phyloP scores from a whole-genome alignment of 768 basidiomycete species.

The Gelatoporia subvermispora region DNA sequence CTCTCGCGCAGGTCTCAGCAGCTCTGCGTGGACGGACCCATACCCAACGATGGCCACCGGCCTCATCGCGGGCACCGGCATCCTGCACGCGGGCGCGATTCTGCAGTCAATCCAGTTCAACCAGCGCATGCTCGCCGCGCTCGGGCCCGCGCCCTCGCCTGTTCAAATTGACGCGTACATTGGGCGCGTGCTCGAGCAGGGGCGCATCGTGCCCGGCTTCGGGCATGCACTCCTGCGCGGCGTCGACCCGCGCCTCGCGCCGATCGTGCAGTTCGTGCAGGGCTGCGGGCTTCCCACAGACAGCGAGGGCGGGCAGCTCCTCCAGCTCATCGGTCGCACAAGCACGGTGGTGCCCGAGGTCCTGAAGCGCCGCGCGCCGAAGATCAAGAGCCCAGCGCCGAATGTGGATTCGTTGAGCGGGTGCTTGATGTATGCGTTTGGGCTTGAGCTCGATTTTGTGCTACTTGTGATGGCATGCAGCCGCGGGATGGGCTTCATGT shows the following conservation, averaged over 20 bases:
- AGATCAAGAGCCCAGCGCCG: conserved; percentile 3
- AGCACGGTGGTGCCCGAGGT: conserved; percentile 3
- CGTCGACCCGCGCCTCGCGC: conserved; percentile 4
- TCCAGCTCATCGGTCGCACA: background rate
- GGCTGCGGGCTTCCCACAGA: background rate
- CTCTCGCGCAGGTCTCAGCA: background rate
- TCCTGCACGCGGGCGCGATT: conserved; percentile 3
- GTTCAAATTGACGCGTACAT: background rate
- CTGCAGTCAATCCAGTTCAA: conserved; percentile 1
- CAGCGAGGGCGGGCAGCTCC: background rate
- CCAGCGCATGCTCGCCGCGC: background rate
- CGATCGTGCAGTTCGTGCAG: conserved; percentile 1
- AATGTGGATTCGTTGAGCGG: conserved; percentile 5
- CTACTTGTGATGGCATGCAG: conserved; percentile 4
- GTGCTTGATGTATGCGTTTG: conserved; percentile 3
- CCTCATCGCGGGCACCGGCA: conserved; percentile 3
- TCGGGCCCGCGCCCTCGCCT: background rate
- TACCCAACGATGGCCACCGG: background rate
- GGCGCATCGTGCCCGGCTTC: conserved; percentile 2
- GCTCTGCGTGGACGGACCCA: conserved; percentile 3
- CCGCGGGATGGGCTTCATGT: conserved; percentile 4
- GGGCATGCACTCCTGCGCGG: conserved; percentile 3
- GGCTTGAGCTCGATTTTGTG: conserved; percentile 1
- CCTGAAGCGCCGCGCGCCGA: background rate
- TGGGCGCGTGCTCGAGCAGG: background rate